Conservation (phyloP, 2,329 filamentous ascomycete genomes). For the Trichoderma koningiopsis region DNA sequence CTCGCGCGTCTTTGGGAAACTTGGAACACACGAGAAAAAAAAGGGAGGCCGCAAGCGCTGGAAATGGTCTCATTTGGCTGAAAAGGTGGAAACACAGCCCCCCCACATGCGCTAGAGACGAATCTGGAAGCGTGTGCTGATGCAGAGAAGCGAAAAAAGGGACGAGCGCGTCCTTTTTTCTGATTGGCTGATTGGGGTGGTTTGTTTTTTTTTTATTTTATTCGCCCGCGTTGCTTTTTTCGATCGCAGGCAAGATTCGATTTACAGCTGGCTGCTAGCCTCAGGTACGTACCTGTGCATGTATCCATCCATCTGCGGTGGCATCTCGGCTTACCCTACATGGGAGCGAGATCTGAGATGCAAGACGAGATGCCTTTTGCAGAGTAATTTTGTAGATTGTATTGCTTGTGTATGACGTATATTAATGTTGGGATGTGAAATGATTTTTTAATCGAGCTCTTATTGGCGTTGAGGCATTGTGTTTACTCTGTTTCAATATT, state of each 20-base stretch:
- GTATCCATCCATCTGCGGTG: not conserved
- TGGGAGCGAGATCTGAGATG: conserved; percentile 7
- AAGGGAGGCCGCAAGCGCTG: conserved; percentile 26
- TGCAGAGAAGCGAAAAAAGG: conserved; percentile 3
- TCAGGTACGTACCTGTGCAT: not conserved
- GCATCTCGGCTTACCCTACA: conserved; percentile 17
- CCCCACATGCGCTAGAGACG: not conserved
- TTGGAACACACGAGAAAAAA: conserved; percentile 22
- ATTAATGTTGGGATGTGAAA: not conserved
- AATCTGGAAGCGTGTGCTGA: not conserved
- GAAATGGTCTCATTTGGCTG: not conserved
- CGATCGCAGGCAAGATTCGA: conserved; percentile 17
- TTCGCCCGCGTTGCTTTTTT: not conserved
- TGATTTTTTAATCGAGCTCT: not conserved
- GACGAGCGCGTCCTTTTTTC: conserved; percentile 17
- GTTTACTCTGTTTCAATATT: not conserved
- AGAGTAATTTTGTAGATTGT: not conserved
- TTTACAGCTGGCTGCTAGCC: not conserved
- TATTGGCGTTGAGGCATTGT: not conserved
- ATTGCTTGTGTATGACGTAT: not conserved
- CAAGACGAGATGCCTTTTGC: not conserved
- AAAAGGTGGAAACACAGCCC: not conserved
- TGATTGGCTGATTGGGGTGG: not conserved
- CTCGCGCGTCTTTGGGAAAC: conserved; percentile 29
- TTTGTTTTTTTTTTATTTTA: not conserved